A percentile compares a stretch with the other conserved stretches of the same genome.
These are phyloP conservation scores for Triticum timopheevii DNA, from an alignment of 176 grass and related monocot genomes.

Conservation along the genomic window DNA sequence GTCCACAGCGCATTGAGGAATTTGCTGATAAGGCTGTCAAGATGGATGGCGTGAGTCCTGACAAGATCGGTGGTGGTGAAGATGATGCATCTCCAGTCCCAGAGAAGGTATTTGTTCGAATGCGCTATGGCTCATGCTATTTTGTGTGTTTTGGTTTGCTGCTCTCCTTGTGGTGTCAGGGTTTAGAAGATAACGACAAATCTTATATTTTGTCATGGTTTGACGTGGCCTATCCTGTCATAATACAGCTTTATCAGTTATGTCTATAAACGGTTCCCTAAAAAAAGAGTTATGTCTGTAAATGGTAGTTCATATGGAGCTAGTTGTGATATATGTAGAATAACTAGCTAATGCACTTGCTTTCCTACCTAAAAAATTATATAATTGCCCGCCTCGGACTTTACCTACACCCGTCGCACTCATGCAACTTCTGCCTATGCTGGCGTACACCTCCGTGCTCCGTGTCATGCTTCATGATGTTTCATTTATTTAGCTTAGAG, in stretches of 20 bases:
- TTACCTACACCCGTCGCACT: background rate
- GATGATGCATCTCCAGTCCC: conserved; percentile 86
- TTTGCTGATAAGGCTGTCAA: conserved; percentile 49
- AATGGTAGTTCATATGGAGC: conserved; percentile 7
- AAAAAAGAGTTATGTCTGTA: background rate
- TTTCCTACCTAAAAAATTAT: background rate
- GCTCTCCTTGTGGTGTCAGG: background rate
- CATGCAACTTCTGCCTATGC: background rate
- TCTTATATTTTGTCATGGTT: background rate
- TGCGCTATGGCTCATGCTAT: background rate
- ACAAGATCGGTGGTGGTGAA: conserved; percentile 65
- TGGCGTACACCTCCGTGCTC: background rate
- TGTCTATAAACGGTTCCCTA: background rate
- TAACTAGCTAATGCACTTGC: background rate
- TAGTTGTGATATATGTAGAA: background rate
- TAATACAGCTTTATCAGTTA: background rate
- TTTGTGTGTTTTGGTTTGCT: conserved; percentile 20
- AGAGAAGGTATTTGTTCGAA: conserved; percentile 59
- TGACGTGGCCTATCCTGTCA: background rate
- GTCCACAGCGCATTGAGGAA: conserved; percentile 25
- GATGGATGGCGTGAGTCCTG: conserved; percentile 88
- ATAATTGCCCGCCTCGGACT: background rate
- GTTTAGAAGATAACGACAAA: conserved; percentile 4
- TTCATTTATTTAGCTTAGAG: background rate
- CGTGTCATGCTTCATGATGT: background rate